A percentile compares a stretch with the other conserved stretches of the same genome.
phyloP scores from a whole-genome alignment of 2,329 filamentous ascomycete species.

The Colletotrichum sublineola region DNA sequence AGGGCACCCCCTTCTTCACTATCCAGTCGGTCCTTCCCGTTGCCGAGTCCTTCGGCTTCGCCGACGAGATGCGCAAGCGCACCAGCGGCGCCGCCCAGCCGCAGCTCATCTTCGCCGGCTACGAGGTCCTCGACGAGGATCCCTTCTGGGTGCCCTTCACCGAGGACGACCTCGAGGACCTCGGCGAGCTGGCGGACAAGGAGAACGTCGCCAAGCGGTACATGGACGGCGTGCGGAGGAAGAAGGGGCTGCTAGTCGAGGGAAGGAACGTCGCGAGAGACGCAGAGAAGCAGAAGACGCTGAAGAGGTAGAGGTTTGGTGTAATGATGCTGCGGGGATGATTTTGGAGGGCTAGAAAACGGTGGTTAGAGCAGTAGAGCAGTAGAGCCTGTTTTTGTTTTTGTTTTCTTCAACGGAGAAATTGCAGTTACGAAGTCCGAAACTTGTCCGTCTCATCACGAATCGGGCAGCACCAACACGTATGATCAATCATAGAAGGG shows the following conservation, averaged over 20 bases:
- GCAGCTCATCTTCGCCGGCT: conserved; percentile 93
- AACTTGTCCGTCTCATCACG: background rate
- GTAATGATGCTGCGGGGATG: background rate
- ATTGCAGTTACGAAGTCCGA: too few relatives aligned
- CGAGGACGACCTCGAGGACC: conserved; percentile 95
- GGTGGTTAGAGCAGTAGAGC: background rate
- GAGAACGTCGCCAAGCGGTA: conserved; percentile 98
- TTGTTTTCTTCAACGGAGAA: background rate
- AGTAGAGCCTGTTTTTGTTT: background rate
- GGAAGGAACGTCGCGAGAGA: conserved; percentile 82
- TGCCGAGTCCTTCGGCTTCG: conserved; percentile 95
- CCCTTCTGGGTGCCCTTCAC: conserved; percentile 98
- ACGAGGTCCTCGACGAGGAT: conserved; percentile 93
- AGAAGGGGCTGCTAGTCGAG: conserved; percentile 90
- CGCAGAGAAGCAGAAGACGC: conserved; percentile 89
- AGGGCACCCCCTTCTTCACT: conserved; percentile 96
- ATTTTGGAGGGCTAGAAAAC: background rate
- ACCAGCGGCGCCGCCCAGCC: conserved; percentile 92
- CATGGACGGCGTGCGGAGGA: conserved; percentile 87
- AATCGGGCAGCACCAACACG: background rate
- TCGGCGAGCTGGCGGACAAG: conserved; percentile 91
- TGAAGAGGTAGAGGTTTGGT: conserved; percentile 66
- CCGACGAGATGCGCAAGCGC: conserved; percentile 95
- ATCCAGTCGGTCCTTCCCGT: conserved; percentile 90
- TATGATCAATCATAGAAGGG: background rate